phyloP scores from a whole-genome alignment of 2,329 filamentous ascomycete species.

The Fusarium musae region DNA sequence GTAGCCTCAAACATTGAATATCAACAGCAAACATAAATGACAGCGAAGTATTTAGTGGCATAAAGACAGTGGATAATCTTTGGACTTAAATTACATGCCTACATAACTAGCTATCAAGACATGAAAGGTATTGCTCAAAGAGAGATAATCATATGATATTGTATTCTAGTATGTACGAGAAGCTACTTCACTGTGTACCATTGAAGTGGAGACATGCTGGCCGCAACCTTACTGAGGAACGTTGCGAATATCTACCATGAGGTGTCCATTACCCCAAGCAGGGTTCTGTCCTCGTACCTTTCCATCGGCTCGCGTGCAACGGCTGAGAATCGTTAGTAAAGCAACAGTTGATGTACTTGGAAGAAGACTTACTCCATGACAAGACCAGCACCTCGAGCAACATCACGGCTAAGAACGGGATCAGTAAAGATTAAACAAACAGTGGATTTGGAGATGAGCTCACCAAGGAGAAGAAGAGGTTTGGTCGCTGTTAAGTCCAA shows the following conservation, averaged over 20 bases:
- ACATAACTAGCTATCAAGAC: fast-evolving
- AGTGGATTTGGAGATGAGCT: background rate
- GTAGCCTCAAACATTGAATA: background rate
- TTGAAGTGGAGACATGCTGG: background rate
- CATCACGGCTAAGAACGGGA: background rate
- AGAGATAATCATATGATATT: background rate
- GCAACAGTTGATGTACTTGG: fast-evolving
- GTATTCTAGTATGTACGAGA: background rate
- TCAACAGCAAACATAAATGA: background rate
- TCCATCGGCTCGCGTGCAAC: slow-evolving; percentile 7
- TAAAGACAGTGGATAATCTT: no score
- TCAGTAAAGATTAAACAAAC: background rate
- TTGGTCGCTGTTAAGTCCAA: background rate
- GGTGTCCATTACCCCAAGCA: slow-evolving; percentile 22
- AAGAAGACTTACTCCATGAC: slow-evolving; percentile 7
- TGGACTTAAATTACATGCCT: fast-evolving
- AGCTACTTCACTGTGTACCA: background rate
- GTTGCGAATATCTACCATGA: slow-evolving; percentile 15
- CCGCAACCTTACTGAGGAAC: background rate
- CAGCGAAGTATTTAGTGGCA: no score
- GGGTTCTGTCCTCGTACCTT: slow-evolving; percentile 18
- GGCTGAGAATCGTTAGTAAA: background rate
- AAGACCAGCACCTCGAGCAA: slow-evolving; percentile 14
- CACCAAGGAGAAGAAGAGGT: slow-evolving; percentile 14
- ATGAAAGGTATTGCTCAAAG: background rate